phyloP scores from a whole-genome alignment of 495 filamentous ascomycete genomes.

The Xylaria scruposa region DNA sequence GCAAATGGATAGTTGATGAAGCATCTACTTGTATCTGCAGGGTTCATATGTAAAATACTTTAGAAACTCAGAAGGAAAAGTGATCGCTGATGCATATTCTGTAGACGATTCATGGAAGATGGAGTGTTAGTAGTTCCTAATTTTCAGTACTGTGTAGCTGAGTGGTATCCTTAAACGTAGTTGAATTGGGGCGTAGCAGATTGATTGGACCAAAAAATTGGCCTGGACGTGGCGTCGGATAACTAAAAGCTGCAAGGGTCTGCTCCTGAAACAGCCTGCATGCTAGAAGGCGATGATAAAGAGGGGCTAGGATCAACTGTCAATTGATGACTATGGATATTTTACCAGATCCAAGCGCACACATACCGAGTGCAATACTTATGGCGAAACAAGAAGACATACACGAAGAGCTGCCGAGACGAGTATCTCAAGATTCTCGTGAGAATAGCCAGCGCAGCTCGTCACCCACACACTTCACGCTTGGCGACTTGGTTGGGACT shows the following conservation, averaged over 20 bases:
- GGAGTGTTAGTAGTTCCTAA: too few relatives aligned
- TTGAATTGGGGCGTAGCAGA: background rate
- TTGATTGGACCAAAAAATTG: conserved; percentile 1
- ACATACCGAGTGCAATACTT: background rate
- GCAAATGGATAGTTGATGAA: too few relatives aligned
- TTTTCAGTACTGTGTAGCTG: too few relatives aligned
- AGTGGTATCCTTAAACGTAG: too few relatives aligned
- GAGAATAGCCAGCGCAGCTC: background rate
- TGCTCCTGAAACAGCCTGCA: background rate
- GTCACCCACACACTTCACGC: too few relatives aligned
- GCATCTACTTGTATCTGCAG: background rate
- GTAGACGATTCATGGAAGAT: background rate
- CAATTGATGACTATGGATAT: background rate
- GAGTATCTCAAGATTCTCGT: background rate
- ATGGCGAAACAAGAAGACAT: background rate
- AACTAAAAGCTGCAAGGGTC: background rate
- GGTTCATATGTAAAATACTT: background rate
- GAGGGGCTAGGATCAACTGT: background rate
- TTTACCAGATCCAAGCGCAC: background rate
- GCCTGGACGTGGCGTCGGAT: background rate
- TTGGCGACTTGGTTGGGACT: background rate
- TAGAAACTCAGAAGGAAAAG: background rate
- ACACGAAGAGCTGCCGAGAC: background rate
- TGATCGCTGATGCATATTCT: background rate
- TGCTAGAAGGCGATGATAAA: background rate